Base-by-base conservation (phyloP, 2,329 filamentous ascomycete species). In the Talaromyces sp. region DNA sequence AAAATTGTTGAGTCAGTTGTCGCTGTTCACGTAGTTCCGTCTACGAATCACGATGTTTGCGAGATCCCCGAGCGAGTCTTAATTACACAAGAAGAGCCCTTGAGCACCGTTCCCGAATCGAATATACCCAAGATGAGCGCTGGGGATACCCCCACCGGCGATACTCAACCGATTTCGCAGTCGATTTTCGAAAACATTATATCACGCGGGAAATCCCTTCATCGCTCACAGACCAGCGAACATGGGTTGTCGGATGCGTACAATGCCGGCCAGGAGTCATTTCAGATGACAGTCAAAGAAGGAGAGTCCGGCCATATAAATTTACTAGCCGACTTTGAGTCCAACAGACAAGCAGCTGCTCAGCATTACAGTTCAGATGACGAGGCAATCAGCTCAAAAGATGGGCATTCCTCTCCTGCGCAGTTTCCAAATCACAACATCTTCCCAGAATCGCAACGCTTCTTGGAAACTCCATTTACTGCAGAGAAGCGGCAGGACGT, bases 371-470 rank as follows among this genome's bases (percentile, higher is more conserved):
- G 71, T 47, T 70, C 68, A 85, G 67, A 92, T 85, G 74, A 78
- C 59, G 76, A 79, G n/a, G 73, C 73, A 63, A 72, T 69, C 63
- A 74, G 70, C 39, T 73, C 72, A 47, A 75, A 73, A 22, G 67
- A 70, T 13, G 73, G 70, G 24, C 71, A 76, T 11, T 80, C 78
- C 1, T 79, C 78, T 41, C 78, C 78, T 10, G 70, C 75, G 61
- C 71, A 71, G 8, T 75, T 72, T 52, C 74, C 78, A 35, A 75
- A 76, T 22, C 73, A 79, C 54, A 71, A 77, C 3, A 82, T 82
- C 63, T 80, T 80, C 1, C 80, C 82, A 68, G 82, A 80, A 2
- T 81, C 82, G 67, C 76, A 81, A 0, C 80, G 80, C 31, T 72
- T 82, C 64, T 72, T 74, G 31, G 78, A 75, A 13, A 81, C 81